Evolutionary conservation across 2,329 filamentous ascomycete species (phyloP).

Genomic region (Aspergillus fischeri): DNA sequence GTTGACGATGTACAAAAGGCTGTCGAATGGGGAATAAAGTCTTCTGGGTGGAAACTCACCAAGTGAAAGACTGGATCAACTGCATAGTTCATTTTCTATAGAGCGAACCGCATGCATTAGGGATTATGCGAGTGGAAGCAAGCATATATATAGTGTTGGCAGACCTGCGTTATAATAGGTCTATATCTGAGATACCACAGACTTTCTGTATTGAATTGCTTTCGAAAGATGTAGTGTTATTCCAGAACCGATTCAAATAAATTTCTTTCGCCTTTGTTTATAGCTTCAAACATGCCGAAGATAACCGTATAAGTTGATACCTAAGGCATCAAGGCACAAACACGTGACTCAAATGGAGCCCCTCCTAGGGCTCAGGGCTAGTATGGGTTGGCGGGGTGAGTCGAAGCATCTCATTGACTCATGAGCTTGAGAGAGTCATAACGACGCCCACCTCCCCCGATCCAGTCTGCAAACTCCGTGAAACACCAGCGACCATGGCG

Average conservation of each 20-base stretch:
- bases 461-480: conserved; percentile 3
- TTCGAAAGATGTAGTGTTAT: neutral
- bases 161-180: neutral
- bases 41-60: conserved; percentile 37
- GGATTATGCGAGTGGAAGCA: neutral
- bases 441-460: neutral
- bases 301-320: neutral
- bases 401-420: conserved; percentile 14
- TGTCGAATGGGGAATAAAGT: conserved; percentile 69
- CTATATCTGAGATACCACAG: neutral
- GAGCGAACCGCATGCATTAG: neutral
- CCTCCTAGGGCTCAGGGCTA: conserved; percentile 36
- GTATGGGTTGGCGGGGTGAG: conserved; percentile 27
- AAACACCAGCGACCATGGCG: conserved; percentile 27
- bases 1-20: conserved; percentile 72
- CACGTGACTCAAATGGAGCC: conserved; percentile 1
- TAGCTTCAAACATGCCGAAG: neutral
- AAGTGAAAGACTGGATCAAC: neutral
- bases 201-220: neutral
- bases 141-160: neutral
- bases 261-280: no score
- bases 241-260: neutral
- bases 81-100: neutral
- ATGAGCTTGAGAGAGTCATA: conserved; percentile 4
- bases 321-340: neutral